Conservation (phyloP, 106 monocot genomes). For the Dendrobium huoshanense region DNA sequence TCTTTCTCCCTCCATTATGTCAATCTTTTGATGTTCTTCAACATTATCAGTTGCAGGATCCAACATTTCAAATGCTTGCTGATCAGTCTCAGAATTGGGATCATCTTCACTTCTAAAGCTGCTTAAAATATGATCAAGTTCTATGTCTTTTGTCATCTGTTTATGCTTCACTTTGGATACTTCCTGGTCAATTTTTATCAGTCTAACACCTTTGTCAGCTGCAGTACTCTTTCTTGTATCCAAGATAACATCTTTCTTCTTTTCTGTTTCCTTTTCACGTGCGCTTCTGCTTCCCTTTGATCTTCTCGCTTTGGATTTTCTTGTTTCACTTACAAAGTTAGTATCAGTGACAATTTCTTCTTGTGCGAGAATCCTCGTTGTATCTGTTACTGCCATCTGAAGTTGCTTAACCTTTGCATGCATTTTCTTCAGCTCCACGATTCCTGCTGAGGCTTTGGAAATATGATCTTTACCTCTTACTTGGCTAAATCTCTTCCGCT, state of each 20-base stretch:
- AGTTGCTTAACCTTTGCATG: slow-evolving; percentile 35
- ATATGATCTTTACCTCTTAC: slow-evolving; percentile 1
- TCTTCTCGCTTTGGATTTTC: slow-evolving; percentile 18
- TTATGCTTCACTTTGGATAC: slow-evolving; percentile 17
- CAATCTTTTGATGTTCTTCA: slow-evolving; percentile 20
- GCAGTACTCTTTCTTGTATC: slow-evolving; percentile 5
- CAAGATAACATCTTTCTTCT: slow-evolving; percentile 14
- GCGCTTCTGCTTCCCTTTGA: neutral
- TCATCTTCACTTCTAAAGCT: slow-evolving; percentile 15
- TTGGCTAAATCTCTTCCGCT: slow-evolving; percentile 8
- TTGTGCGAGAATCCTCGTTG: slow-evolving; percentile 3
- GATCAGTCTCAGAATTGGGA: slow-evolving; percentile 18
- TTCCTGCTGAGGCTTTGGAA: slow-evolving; percentile 10
- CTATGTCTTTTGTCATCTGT: slow-evolving; percentile 55
- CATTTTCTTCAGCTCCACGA: slow-evolving; percentile 29
- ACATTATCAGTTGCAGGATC: slow-evolving; percentile 4
- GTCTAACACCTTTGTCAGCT: neutral
- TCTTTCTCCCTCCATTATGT: slow-evolving; percentile 28
- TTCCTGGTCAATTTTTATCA: slow-evolving; percentile 9
- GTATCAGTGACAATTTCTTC: slow-evolving; percentile 5
- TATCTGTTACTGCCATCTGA: slow-evolving; percentile 22
- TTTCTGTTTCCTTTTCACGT: slow-evolving; percentile 7
- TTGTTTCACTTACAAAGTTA: slow-evolving; percentile 3
- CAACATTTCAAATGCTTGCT: slow-evolving; percentile 4
- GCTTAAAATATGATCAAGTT: slow-evolving; percentile 47